These are phyloP conservation scores for Magnolia changhungtana DNA, from an alignment of 164 flowering plant species.

Conservation along the genomic window DNA sequence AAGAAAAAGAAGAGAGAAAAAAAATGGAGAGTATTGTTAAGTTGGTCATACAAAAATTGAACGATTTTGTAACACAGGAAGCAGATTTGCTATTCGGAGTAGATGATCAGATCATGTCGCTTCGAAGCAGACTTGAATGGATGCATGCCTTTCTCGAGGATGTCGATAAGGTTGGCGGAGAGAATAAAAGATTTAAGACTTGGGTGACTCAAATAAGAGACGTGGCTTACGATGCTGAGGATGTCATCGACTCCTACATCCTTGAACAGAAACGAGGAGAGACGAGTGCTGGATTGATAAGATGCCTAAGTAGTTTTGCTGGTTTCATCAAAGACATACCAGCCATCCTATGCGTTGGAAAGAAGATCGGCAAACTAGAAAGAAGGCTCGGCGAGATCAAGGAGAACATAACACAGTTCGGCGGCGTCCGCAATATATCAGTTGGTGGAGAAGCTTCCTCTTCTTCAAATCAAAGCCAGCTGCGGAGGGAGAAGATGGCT, in stretches of 20 bases:
- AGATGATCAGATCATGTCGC: background rate
- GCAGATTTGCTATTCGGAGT: background rate
- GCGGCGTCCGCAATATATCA: background rate
- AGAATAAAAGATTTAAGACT: background rate
- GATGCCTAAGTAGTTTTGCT: background rate
- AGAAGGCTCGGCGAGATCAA: slow-evolving; percentile 18
- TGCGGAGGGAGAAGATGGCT: slow-evolving; percentile 26
- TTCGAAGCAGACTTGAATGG: background rate
- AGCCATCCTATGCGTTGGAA: slow-evolving; percentile 20
- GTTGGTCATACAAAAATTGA: background rate
- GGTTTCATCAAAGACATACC: slow-evolving; percentile 20
- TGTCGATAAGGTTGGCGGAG: background rate
- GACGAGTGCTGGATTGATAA: background rate
- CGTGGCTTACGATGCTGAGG: slow-evolving; percentile 2
- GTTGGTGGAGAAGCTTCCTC: background rate
- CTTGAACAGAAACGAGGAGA: background rate
- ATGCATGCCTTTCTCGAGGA: background rate
- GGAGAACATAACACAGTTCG: background rate
- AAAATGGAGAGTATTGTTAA: background rate
- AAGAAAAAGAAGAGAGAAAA: background rate
- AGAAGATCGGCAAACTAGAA: slow-evolving; percentile 36
- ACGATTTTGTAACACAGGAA: background rate
- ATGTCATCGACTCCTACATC: slow-evolving; percentile 4
- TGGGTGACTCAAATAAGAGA: slow-evolving; percentile 4
- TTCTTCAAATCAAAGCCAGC: slow-evolving; percentile 1